Conservation (phyloP, 2,329 filamentous ascomycete species). For the Epicoccum sorghinum region DNA sequence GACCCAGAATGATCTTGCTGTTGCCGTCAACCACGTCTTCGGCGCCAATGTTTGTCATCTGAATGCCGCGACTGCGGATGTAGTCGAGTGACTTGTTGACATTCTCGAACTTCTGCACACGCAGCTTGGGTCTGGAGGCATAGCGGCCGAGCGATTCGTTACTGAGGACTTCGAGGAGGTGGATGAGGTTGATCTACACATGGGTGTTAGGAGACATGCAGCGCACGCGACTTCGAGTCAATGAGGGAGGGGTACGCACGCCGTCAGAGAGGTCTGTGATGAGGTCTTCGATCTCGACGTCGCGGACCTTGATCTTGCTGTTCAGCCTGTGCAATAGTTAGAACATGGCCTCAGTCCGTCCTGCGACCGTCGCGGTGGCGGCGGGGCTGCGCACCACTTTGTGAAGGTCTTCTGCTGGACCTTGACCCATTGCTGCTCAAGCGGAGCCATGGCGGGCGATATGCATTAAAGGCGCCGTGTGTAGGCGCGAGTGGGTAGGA, state of each 20-base stretch:
- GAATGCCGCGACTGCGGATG: constrained; percentile 87
- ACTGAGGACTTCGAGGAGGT: constrained; percentile 94
- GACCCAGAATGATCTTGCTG: constrained; percentile 92
- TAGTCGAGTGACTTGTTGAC: constrained; percentile 95
- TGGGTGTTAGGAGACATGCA: constrained; percentile 2
- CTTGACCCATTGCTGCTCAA: constrained; percentile 69
- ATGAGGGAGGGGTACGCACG: constrained; percentile 62
- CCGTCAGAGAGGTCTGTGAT: constrained; percentile 91
- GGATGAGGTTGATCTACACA: constrained; percentile 84
- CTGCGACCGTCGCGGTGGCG: constrained; percentile 11
- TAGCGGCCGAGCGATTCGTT: constrained; percentile 95
- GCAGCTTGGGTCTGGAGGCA: constrained; percentile 92
- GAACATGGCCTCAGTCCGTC: constrained; percentile 19
- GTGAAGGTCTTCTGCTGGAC: constrained; percentile 99
- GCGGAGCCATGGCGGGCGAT: constrained; percentile 49
- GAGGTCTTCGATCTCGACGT: constrained; percentile 83
- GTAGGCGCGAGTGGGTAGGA: constrained; percentile 29
- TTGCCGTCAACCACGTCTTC: constrained; percentile 99
- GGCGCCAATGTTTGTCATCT: constrained; percentile 97
- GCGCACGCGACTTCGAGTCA: constrained; percentile 8
- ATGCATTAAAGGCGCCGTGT: constrained; percentile 34
- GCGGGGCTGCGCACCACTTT: constrained; percentile 73
- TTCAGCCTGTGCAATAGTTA: constrained; percentile 73
- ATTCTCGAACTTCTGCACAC: constrained; percentile 97
- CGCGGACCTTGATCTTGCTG: constrained; percentile 82